Conservation (phyloP, 306 rosid species). For the Gastrolobium bilobum region DNA sequence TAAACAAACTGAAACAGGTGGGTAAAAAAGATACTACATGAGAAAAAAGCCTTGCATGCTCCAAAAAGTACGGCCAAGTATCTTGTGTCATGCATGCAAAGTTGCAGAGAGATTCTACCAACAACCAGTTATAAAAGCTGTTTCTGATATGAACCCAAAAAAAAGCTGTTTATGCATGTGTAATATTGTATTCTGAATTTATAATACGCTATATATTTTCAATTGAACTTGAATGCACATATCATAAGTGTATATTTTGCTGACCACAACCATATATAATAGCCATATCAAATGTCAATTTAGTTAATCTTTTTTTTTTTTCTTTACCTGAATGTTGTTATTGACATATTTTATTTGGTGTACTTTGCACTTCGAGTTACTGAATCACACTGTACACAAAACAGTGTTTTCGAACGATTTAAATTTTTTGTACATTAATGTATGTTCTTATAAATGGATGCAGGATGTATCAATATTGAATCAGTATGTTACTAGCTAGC, state of each 20-base stretch:
- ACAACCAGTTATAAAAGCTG: conserved; percentile 29
- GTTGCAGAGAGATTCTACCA: conserved; percentile 32
- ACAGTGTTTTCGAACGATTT: background rate
- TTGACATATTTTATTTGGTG: background rate
- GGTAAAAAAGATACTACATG: background rate
- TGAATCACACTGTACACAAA: background rate
- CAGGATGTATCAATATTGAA: conserved; percentile 1
- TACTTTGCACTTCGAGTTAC: background rate
- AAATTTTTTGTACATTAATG: background rate
- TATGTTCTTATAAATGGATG: background rate
- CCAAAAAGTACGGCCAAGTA: conserved; percentile 37
- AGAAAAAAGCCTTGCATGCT: conserved; percentile 25
- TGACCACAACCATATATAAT: background rate
- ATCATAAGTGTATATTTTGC: conserved; percentile 20
- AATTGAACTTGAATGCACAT: background rate
- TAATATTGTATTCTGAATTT: background rate
- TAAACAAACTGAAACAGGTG: conserved; percentile 8
- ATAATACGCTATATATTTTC: conserved; percentile 4
- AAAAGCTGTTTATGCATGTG: background rate
- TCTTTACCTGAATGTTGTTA: conserved; percentile 14
- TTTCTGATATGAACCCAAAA: background rate
- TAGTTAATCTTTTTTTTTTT: conserved; percentile 11
- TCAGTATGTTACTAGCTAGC: background rate
- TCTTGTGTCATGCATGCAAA: conserved; percentile 49
- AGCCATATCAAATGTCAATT: background rate